Evolutionary conservation across 805 yeast genomes (phyloP).

Genomic region (Pichia cabralensis): DNA sequence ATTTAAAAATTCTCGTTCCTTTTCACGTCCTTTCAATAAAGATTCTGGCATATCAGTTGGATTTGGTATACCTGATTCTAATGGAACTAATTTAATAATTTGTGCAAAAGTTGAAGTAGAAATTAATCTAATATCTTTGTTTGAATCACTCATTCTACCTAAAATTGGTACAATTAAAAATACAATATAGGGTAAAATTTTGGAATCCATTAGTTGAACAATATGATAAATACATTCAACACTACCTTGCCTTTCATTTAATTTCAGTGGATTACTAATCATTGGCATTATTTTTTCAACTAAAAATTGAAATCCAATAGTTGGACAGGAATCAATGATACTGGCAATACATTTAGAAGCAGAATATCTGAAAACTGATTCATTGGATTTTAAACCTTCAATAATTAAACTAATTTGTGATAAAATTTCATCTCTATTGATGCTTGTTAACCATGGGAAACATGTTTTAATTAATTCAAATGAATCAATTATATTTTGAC

Average conservation of each 20-base stretch:
- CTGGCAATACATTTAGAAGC: slow-evolving; percentile 85
- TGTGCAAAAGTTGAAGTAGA: slow-evolving; percentile 97
- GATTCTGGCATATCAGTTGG: slow-evolving; percentile 85
- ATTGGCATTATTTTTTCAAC: slow-evolving; percentile 74
- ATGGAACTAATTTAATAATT: slow-evolving; percentile 87
- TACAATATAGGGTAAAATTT: slow-evolving; percentile 86
- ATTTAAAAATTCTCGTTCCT: slow-evolving; percentile 86
- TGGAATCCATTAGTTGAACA: slow-evolving; percentile 75
- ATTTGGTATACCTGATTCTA: slow-evolving; percentile 95
- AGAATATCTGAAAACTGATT: slow-evolving; percentile 79
- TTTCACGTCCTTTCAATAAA: slow-evolving; percentile 77
- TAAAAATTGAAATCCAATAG: slow-evolving; percentile 63
- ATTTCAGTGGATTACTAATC: slow-evolving; percentile 63
- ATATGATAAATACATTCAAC: slow-evolving; percentile 85
- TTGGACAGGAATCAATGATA: slow-evolving; percentile 58
- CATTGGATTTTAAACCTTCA: slow-evolving; percentile 51
- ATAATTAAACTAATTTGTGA: slow-evolving; percentile 43
- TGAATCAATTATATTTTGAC: slow-evolving; percentile 79
- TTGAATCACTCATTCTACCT: slow-evolving; percentile 96
- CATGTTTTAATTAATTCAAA: slow-evolving; percentile 73
- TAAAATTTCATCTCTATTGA: slow-evolving; percentile 41
- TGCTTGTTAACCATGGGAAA: slow-evolving; percentile 45
- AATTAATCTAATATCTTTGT: slow-evolving; percentile 74
- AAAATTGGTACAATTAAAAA: slow-evolving; percentile 92
- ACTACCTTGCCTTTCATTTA: slow-evolving; percentile 81